Base-by-base conservation (phyloP, 108 stramenopile species). In the Nitzschia sp. region DNA sequence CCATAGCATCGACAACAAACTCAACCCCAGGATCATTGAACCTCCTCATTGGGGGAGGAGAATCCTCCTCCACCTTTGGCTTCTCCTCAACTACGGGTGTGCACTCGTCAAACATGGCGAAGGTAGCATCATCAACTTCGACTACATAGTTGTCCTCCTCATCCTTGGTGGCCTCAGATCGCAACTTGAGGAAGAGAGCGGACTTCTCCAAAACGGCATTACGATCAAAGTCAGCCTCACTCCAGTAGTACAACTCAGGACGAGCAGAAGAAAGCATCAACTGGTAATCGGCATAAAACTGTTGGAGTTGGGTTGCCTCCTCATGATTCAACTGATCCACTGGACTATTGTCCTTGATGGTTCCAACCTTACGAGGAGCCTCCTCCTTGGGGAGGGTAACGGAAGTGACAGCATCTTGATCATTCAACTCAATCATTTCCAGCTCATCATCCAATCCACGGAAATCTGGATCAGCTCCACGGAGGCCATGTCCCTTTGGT, bases 401-500 rank as follows among this genome's bases (percentile, higher is more conserved):
- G n/a, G 46, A 17, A 2, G 14, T 17, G 14, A 48, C 46, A 48
- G 46, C n/a, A 48, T 48, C 46, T 15, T 65, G 34, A 17, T 54
- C 63, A 15, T 76, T 44, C 52, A 68, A 22, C 41, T 79, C 80
- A 14, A 24, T 17, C 15, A 68, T 53, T 8, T 69, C 50, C 7
- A 57, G 48, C 39, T 83, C 83, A 7, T 80, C 85, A 63, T 80
- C 80, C 34, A 63, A 54, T 25, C 38, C 42, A 10, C 22, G 63
- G 0, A 50, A 39, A 12, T 53, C 38, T 12, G 44, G 34, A 54
- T 77, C 76, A 15, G 61, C 69, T 11, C 63, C 69, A 14, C 82
- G 75, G 0, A 87, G 68, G 3, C 57, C 69, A 59, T 83, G 83
- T 10, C 85, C 84, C 57, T 85, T 76, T 3, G 69, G 46, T 53